Conservation (phyloP, 148 eudicot genomes). For the Silene uniflora region DNA sequence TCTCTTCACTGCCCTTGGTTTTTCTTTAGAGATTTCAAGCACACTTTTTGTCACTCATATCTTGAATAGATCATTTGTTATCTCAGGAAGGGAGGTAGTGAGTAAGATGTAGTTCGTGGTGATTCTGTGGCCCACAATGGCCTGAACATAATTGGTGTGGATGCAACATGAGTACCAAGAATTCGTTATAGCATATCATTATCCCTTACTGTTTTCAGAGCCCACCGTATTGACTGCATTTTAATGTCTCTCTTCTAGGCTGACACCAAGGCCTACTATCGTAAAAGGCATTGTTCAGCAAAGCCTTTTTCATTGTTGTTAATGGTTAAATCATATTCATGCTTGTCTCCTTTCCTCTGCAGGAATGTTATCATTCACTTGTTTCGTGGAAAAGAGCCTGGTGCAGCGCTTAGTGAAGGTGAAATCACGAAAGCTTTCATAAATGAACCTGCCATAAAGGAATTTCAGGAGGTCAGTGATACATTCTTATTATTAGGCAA, state of each 20-base stretch:
- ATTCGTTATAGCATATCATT: neutral
- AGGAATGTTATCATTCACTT: slow-evolving; percentile 71
- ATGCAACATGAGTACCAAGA: slow-evolving; percentile 1
- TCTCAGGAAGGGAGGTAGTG: neutral
- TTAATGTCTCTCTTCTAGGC: too few relatives aligned
- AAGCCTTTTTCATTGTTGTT: neutral
- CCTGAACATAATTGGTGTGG: neutral
- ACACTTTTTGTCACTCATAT: neutral
- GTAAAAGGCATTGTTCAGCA: neutral
- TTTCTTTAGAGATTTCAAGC: neutral
- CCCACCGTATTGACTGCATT: neutral
- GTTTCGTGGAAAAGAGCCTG: slow-evolving; percentile 59
- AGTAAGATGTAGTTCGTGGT: too few relatives aligned
- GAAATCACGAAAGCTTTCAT: slow-evolving; percentile 69
- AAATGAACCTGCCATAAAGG: slow-evolving; percentile 40
- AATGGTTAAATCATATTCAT: neutral
- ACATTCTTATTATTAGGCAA: too few relatives aligned
- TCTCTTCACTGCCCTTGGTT: neutral
- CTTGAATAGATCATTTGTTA: too few relatives aligned
- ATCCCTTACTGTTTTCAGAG: neutral
- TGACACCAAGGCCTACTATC: too few relatives aligned
- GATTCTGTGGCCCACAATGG: neutral
- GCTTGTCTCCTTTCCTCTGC: slow-evolving; percentile 21
- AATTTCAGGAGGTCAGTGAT: slow-evolving; percentile 66
- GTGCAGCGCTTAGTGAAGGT: slow-evolving; percentile 73